Evolutionary conservation across 2,329 filamentous ascomycete species (phyloP), one percentile per base, ranked within the genome.

Genomic region (Ophiocordyceps camponoti-floridani): DNA sequence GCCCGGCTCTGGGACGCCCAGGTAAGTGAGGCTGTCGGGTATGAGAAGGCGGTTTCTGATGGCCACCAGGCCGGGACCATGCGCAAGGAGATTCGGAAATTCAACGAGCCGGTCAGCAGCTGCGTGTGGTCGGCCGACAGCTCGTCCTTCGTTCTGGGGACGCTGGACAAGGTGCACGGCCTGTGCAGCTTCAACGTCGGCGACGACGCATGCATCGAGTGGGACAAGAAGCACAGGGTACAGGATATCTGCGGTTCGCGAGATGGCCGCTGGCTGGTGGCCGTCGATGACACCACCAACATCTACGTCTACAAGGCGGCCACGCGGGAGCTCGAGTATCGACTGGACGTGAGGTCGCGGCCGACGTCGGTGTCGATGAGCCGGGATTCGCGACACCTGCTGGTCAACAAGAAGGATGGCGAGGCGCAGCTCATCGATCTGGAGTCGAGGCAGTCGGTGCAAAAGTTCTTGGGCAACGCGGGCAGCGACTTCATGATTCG

Each of bases 51-150:
- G 4, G 30, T 18, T 16, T 14, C 16, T 27, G 13, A 37, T n/a
- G 26, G 19, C 8, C 8, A 13, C 23, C 37, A 86, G 77, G 75
- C 72, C 6, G 84, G 84, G 0, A 63, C 66, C 37, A 66, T 78
- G 41, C 65, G 85, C 38, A 70, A 75, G 45, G 75, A 69, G 9
- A 70, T 89, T 14, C 71, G 77, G 44, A 73, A 78, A 42, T 88
- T 91, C 53, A 72, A 73, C n/a, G 82, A 94, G 54, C 84, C 87
- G 0, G 84, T 94, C 35, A 94, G 84, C 41, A 80, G 83, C 46
- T 93, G 87, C 47, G 82, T 84, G n/a, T 98, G 91, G 89, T 73
- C 83, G 6, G 73, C 79, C 1, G 82, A 94, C 55, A 81, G 82
- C 40, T 66, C 77, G 49, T 78, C 76, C 0, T 88, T 96, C 53